Evolutionary conservation across 164 flowering plant genomes (phyloP).

Genomic region (Chimonanthus salicifolius): DNA sequence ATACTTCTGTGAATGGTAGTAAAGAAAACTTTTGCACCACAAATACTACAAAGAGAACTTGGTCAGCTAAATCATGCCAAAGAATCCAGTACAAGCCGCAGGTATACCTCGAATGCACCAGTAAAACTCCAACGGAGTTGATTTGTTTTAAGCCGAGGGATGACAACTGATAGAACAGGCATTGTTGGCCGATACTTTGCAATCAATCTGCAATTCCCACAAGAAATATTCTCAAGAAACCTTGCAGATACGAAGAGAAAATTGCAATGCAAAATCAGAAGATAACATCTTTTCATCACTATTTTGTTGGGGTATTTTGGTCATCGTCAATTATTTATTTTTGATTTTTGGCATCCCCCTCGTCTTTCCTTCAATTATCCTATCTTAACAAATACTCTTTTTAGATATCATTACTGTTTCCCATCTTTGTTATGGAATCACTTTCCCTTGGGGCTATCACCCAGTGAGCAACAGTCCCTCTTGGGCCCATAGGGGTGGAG

Average conservation of each 20-base stretch:
- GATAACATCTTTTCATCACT: background rate
- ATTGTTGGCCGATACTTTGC: slow-evolving; percentile 91
- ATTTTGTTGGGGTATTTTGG: background rate
- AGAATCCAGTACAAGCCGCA: background rate
- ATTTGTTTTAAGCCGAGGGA: slow-evolving; percentile 78
- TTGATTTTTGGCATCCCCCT: background rate
- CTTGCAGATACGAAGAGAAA: background rate
- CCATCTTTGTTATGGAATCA: too few relatives aligned
- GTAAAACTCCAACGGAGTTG: slow-evolving; percentile 80
- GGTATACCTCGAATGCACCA: slow-evolving; percentile 88
- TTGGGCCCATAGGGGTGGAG: too few relatives aligned
- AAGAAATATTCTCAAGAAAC: background rate
- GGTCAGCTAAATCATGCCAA: background rate
- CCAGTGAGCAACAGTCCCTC: too few relatives aligned
- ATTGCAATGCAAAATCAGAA: background rate
- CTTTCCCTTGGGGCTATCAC: too few relatives aligned
- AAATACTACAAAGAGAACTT: background rate
- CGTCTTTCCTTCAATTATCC: background rate
- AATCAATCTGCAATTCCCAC: slow-evolving; percentile 50
- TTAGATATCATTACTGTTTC: too few relatives aligned
- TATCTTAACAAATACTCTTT: background rate
- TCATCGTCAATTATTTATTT: background rate
- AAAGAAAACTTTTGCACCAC: background rate
- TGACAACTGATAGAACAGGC: slow-evolving; percentile 89
- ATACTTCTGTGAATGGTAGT: background rate